Conservation (phyloP, 345 rosid species). For the Garcia nutans region DNA sequence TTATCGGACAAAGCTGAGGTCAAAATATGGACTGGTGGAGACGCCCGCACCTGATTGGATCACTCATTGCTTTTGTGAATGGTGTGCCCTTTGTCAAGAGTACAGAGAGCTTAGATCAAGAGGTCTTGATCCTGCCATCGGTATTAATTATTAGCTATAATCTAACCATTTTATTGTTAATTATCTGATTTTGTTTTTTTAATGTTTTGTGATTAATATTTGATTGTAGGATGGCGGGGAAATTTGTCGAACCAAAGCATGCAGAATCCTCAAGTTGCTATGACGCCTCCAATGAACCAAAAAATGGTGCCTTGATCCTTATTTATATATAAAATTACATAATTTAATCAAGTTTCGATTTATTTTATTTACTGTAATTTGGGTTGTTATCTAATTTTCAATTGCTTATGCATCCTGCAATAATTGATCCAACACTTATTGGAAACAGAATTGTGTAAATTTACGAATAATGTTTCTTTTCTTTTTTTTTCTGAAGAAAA, state of each 20-base stretch:
- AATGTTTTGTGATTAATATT: not conserved
- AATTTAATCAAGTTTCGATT: too few relatives aligned
- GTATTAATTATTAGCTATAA: constrained; percentile 21
- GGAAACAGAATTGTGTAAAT: too few relatives aligned
- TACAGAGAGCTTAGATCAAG: constrained; percentile 63
- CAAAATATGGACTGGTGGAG: constrained; percentile 55
- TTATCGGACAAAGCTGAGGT: constrained; percentile 59
- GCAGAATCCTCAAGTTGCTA: constrained; percentile 37
- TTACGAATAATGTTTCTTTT: too few relatives aligned
- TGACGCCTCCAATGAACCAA: constrained; percentile 52
- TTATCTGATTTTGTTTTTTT: not conserved
- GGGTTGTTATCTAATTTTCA: too few relatives aligned
- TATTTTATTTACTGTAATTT: too few relatives aligned
- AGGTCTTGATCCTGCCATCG: constrained; percentile 64
- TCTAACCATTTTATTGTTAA: not conserved
- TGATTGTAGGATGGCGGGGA: constrained; percentile 52
- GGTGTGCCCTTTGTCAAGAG: constrained; percentile 77
- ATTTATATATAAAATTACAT: too few relatives aligned
- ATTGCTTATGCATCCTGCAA: too few relatives aligned
- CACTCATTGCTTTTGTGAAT: constrained; percentile 57
- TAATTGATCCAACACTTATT: too few relatives aligned
- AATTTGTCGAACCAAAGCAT: constrained; percentile 28
- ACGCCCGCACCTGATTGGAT: constrained; percentile 64
- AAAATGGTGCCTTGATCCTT: constrained; percentile 35
- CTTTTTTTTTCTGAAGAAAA: too few relatives aligned